Conservation (phyloP, 352 stramenopile genomes). For the Pythium brassicae region DNA sequence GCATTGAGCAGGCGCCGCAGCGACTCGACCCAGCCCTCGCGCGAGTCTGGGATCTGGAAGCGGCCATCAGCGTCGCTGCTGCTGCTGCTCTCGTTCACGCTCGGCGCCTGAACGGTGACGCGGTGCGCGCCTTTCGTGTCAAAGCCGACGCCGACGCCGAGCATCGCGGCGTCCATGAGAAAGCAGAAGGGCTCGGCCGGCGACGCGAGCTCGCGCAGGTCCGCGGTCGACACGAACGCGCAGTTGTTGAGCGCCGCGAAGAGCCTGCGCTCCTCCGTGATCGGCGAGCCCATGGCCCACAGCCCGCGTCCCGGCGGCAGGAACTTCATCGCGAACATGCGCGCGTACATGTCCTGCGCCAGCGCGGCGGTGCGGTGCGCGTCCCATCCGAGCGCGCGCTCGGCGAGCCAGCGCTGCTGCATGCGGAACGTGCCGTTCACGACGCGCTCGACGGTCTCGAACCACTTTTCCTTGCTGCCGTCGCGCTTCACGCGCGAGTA, state of each 20-base stretch:
- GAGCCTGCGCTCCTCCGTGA: constrained; percentile 81
- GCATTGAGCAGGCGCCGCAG: constrained; percentile 78
- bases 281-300: constrained; percentile 92
- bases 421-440: constrained; percentile 93
- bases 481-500: constrained; percentile 87
- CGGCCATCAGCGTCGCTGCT: no score
- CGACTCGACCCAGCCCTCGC: constrained; percentile 87
- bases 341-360: constrained; percentile 89
- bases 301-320: constrained; percentile 89
- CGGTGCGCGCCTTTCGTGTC: constrained; percentile 87
- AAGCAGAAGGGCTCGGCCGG: constrained; percentile 90
- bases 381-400: constrained; percentile 65
- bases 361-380: constrained; percentile 32
- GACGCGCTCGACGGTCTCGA: constrained; percentile 89
- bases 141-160: constrained; percentile 92
- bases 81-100: constrained; percentile 6
- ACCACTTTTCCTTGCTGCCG: constrained; percentile 84
- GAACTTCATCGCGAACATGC: constrained; percentile 95
- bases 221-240: constrained; percentile 88
- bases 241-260: constrained; percentile 93
- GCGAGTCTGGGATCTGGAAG: constrained; percentile 52
- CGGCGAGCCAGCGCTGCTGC: constrained; percentile 84
- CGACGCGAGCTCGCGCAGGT: constrained; percentile 48
- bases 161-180: constrained; percentile 94
- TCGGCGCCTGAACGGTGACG: constrained; percentile 31